Evolutionary conservation across 345 rosid genomes (phyloP), one percentile per base, ranked within the genome.

Genomic region (Garcia nutans): DNA sequence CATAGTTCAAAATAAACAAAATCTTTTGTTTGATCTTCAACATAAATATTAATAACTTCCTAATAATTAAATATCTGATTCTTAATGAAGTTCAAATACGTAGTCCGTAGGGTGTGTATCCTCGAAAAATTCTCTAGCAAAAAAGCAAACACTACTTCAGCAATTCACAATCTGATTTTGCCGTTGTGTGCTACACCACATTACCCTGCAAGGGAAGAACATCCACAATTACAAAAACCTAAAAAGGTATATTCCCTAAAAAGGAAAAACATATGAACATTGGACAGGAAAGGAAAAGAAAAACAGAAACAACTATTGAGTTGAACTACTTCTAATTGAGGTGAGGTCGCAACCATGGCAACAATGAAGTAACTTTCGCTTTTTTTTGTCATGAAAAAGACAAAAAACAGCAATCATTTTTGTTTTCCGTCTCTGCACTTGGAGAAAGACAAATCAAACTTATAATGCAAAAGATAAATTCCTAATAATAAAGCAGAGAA

Each of bases 131-230:
- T 13, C 44, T 26, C 65, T 44, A 68, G 60, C 45, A 68, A 47
- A 23, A 31, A 45, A 24, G 20, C 6, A 47, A 49, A 57, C 7
- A 33, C 45, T 47, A 60, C 52, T 59, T 45, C 72, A n/a, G 60
- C 62, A 69, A 69, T 77, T 77, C 76, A 70, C 75, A 77, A 57
- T 42, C 65, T 15, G 57, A 31, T 72, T n/a, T 63, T 6, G 41
- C 16, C 47, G 11, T 61, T 33, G 52, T 33, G 52, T 57, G 70
- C 57, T 65, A 8, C 31, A 10, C 19, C 56, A 52, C 11, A 31
- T 15, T 60, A 28, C 67, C 50, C 80, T 77, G 76, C 72, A 77
- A 71, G 6, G 61, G 22, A 54, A 60, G 64, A 33, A 54, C 42
- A 76, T 22, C 33, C 49, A 75, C 15, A 4, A 10, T 3, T 9